Base-by-base conservation (phyloP, 2,329 filamentous ascomycete species). In the Madurella fahalii region DNA sequence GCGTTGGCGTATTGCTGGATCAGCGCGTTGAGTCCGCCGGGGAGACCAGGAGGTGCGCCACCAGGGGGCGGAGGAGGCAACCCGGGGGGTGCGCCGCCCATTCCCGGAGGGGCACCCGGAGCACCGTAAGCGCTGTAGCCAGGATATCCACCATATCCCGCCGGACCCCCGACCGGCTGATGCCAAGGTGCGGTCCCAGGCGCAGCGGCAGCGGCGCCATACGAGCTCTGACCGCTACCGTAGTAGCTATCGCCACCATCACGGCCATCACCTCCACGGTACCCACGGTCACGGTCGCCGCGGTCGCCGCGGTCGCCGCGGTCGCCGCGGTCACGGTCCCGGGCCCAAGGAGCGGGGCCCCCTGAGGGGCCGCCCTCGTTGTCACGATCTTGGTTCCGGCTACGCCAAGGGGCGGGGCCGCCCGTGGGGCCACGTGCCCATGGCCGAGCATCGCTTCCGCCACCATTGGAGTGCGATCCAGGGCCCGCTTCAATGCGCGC, bases 371-470 rank as follows among this genome's bases (percentile, higher is more conserved):
- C 69, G 57, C 66, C 67, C 40, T 79, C 76, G 51, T 73, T 67
- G 47, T 76, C 74, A 61, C 77, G 74, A 55, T 83, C 79, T 45
- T 80, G 77, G 69, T 73, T 74, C 61, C 83, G 78, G 30, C 71
- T 73, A 56, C 81, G 79, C 90, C 92, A 96, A 8, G 91, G 91
- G 62, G 91, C 91, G 68, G 89, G 82, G 55, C 86, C 90, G 54
- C 89, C 90, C 31, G 88, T 91, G 16, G 90, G 89, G 39, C 87
- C 89, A 67, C 89, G 85, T 69, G 95, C 88, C 91, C 91, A 96
- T 48, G 92, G 92, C 72, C 90, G 93, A 63, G 82, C 77, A 63
- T 87, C 84, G 60, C 76, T 77, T 54, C 73, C 75, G 53, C 67
- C 81, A 61, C 47, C 30, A 40, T 53, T 49, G 40, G 46, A 54